phyloP scores from a whole-genome alignment of 208 protist genomes.

The Trypanosomatidae sp. region DNA sequence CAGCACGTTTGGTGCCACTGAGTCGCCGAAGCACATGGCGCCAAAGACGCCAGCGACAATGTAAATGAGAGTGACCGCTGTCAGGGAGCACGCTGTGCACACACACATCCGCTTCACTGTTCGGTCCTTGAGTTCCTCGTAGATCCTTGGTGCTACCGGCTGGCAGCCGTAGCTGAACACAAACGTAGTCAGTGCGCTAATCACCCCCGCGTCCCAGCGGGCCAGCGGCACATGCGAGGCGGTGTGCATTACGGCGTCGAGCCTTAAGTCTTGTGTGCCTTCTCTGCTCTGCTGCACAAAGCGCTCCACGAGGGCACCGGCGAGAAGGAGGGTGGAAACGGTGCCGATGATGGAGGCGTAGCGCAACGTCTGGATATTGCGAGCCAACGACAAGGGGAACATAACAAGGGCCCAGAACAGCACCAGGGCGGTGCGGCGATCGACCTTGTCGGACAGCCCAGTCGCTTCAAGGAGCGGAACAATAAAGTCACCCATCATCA shows the following conservation, averaged over 20 bases:
- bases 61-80: conserved; percentile 63
- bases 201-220: conserved; percentile 32
- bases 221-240: conserved; percentile 19
- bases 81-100: conserved; percentile 59
- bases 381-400: conserved; percentile 70
- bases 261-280: neutral
- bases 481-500: conserved; percentile 83
- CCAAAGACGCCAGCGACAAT: conserved; percentile 66
- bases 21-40: conserved; percentile 55
- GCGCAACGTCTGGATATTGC: conserved; percentile 68
- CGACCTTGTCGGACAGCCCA: conserved; percentile 32
- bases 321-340: conserved; percentile 57
- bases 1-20: conserved; percentile 73
- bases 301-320: conserved; percentile 36
- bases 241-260: neutral
- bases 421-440: conserved; percentile 43
- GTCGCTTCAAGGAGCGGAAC: conserved; percentile 41
- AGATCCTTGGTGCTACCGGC: conserved; percentile 69
- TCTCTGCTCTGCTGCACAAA: conserved; percentile 20
- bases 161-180: conserved; percentile 86
- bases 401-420: conserved; percentile 85
- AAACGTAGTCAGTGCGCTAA: conserved; percentile 60
- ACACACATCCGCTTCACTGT: conserved; percentile 50
- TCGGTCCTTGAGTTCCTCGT: conserved; percentile 69
- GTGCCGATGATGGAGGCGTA: conserved; percentile 76